phyloP scores from a whole-genome alignment of 371 early-diverging fungal species.

The Apophysomyces variabilis region DNA sequence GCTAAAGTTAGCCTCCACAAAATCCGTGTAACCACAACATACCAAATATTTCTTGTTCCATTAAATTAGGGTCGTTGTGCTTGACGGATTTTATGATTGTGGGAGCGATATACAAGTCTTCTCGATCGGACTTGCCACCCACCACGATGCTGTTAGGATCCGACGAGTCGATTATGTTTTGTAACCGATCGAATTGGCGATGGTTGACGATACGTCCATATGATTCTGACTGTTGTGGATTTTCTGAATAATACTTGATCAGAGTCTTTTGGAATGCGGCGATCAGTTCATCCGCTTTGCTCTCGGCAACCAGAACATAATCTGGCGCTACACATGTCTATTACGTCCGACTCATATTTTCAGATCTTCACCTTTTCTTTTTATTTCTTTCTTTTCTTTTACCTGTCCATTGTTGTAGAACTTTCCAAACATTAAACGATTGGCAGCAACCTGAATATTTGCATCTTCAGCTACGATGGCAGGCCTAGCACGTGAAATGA shows the following conservation, averaged over 20 bases:
- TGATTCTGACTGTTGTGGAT: constrained; percentile 53
- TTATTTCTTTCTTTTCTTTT: constrained; percentile 8
- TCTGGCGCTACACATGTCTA: constrained; percentile 90
- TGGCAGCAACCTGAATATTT: constrained; percentile 68
- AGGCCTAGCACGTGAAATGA: constrained; percentile 49
- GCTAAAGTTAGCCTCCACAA: neutral
- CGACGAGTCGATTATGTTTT: constrained; percentile 47
- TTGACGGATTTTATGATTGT: constrained; percentile 66
- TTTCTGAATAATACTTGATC: constrained; percentile 48
- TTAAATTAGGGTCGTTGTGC: constrained; percentile 53
- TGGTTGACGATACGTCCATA: constrained; percentile 73
- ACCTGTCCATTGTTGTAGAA: constrained; percentile 78
- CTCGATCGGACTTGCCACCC: constrained; percentile 62
- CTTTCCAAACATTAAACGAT: constrained; percentile 81
- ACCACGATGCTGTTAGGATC: constrained; percentile 50
- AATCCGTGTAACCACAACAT: neutral
- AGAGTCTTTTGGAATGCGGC: constrained; percentile 48
- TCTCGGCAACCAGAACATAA: constrained; percentile 75
- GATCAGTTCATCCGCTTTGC: constrained; percentile 57
- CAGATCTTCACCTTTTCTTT: neutral
- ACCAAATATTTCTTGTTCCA: constrained; percentile 82
- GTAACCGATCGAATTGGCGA: constrained; percentile 73
- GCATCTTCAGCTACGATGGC: constrained; percentile 74
- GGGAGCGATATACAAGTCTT: constrained; percentile 69
- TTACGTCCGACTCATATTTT: neutral